Conservation (phyloP, 768 basidiomycete species). For the Lanmaoa pseudosensibilis region DNA sequence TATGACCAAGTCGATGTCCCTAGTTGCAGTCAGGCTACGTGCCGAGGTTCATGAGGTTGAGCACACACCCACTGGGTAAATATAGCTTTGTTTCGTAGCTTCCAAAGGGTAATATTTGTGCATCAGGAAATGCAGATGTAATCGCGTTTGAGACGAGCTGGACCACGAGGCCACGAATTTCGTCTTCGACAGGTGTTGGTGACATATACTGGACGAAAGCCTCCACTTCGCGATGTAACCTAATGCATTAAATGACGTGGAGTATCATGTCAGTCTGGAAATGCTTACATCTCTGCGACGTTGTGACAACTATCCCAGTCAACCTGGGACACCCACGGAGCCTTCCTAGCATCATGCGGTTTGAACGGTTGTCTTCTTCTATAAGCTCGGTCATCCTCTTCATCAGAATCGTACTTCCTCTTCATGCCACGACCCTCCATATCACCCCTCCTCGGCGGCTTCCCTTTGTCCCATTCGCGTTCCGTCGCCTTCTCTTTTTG, state of each 20-base stretch:
- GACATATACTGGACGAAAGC: constrained; percentile 88
- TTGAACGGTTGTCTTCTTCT: constrained; percentile 53
- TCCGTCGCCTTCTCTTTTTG: constrained; percentile 24
- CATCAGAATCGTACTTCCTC: constrained; percentile 50
- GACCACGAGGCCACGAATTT: constrained; percentile 74
- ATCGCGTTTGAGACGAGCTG: constrained; percentile 68
- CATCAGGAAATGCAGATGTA: constrained; percentile 68
- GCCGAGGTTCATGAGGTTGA: background rate
- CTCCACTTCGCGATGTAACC: constrained; percentile 84
- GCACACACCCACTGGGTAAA: constrained; percentile 81
- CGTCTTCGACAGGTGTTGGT: constrained; percentile 82
- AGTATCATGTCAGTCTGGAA: background rate
- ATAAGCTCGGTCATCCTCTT: constrained; percentile 39
- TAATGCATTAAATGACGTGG: constrained; percentile 31
- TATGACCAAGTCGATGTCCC: constrained; percentile 95
- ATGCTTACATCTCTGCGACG: constrained; percentile 79
- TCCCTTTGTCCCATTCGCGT: constrained; percentile 45
- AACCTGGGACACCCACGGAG: constrained; percentile 68
- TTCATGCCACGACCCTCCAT: constrained; percentile 36
- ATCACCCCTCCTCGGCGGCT: constrained; percentile 23
- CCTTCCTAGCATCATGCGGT: constrained; percentile 53
- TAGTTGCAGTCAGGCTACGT: constrained; percentile 33
- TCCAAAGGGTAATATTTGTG: constrained; percentile 83
- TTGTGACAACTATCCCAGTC: constrained; percentile 75
- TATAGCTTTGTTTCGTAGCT: constrained; percentile 93